These are phyloP conservation scores for Dillenia turbinata DNA, from an alignment of 164 flowering plant species.

Conservation along the genomic window DNA sequence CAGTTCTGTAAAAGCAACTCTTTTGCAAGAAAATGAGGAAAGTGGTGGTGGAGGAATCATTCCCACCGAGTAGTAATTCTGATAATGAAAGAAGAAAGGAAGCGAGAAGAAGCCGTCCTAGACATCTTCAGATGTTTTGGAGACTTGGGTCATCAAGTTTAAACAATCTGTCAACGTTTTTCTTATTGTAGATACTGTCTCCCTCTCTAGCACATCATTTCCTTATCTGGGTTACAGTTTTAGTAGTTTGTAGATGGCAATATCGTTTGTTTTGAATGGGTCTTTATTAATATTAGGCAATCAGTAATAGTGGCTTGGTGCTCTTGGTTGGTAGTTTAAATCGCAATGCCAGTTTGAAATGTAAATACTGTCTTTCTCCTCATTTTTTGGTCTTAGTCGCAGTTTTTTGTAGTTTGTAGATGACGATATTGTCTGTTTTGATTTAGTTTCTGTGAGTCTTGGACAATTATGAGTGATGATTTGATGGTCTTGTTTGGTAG, in stretches of 20 bases:
- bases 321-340: background rate
- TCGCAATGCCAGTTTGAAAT: background rate
- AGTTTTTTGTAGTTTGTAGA: too few relatives aligned
- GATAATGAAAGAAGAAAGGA: constrained; percentile 24
- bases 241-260: background rate
- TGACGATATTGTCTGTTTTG: too few relatives aligned
- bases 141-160: constrained; percentile 59
- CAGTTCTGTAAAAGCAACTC: constrained; percentile 42
- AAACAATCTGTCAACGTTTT: constrained; percentile 76
- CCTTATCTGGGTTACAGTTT: background rate
- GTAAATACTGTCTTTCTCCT: background rate
- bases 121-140: constrained; percentile 36
- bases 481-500: background rate
- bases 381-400: too few relatives aligned
- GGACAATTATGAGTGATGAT: too few relatives aligned
- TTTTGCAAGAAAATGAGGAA: constrained; percentile 64
- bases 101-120: constrained; percentile 15
- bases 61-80: constrained; percentile 35
- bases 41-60: constrained; percentile 53
- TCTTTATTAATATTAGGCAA: background rate
- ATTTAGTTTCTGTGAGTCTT: too few relatives aligned
- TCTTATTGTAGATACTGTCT: constrained; percentile 51
- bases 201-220: background rate
- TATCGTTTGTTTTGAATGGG: background rate
- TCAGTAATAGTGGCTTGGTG: background rate